Base-by-base conservation (phyloP, 176 grass and related monocot genomes). In the Carex pumila region DNA sequence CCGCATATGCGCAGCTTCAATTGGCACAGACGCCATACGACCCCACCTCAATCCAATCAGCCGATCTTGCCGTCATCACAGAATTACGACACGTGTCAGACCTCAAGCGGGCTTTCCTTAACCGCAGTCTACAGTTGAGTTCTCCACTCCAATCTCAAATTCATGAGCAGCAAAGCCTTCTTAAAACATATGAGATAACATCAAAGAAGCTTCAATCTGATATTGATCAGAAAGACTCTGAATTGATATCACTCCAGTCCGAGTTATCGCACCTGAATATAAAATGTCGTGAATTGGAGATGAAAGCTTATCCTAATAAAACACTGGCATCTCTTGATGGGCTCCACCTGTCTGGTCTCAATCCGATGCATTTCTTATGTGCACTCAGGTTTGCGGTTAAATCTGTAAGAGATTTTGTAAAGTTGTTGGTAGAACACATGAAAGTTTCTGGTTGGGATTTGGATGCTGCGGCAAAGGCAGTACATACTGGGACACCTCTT, bases 1-100 rank as follows among this genome's bases (percentile, higher is more conserved):
- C 96, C 4, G 69, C 96, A 63, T 98, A 98, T 69, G 93, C 85
- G 22, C 91, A 92, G 82, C 86, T 98, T 62, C 96, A 98, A 85
- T 55, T 89, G 19, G 91, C 96, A 63, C 91, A 95, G 86, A 71
- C 72, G 2, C 96, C 96, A 0, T 98, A 95, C 60, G 89, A 98
- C 30, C 82, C 91, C 2, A 84, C 71, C 13, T 86, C 78, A 65
- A 95, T 98, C 50, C 89, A 93, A 65, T 81, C 70, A 1, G 88
- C 89, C 5, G 96, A 95, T 78, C 82, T 87, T 22, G 85, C 86
- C 8, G 3, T 98, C 49, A 89, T 98, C 14, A 76, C 78, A 5
- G 96, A 98, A 86, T 85, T 98, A 61, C 87, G 76, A n/a, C 90
- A 86, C 17, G 83, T 90, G 63, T 93, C 92, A 14, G 86, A 87